Evolutionary conservation across 441 rosid genomes (phyloP), one percentile per base, ranked within the genome.

Genomic region (Mallotus japonicus): DNA sequence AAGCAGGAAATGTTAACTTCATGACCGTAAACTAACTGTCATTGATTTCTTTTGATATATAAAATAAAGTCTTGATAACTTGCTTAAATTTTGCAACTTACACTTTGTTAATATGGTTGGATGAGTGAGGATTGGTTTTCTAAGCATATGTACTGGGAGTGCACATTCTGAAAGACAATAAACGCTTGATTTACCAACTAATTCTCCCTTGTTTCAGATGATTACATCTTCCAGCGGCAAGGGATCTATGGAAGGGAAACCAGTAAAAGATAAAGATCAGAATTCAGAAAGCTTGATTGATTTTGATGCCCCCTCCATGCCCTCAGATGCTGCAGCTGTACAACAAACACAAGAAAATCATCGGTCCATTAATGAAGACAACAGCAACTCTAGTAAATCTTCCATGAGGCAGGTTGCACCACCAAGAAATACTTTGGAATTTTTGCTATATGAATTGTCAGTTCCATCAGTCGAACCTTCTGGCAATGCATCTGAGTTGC

Each of bases 371-470:
- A 77, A 71, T n/a, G 81, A 53, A 68, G 84, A 58, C 46, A 77
- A 69, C 67, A 72, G 72, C 76, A 65, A 78, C 19, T 79, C 85
- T 3, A 70, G 50, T 65, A 84, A 73, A 51, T 53, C 82, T 32
- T 49, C 82, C 28, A 56, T 73, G 28, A 72, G 85, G 63, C 78
- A 78, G 71, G 84, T 75, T 76, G 67, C 65, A 16, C 82, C 88
- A 79, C 81, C 68, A 60, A 80, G 80, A 67, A 85, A 80, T 77
- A 78, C 89, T 61, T 77, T 91, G 83, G 93, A 95, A 77, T 81
- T 76, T 80, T 84, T 95, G 76, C 80, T 95, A 44, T 78, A 83
- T 51, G 97, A 89, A 70, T 72, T 85, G 73, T 83, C 92, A 7
- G 76, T 49, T 73, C 86, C 90, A 5, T 22, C 85, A 55, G 74